Percentiles rank a stretch among this genome's conserved stretches.
Evolutionary conservation across 2,329 filamentous ascomycete species (phyloP).

Genomic region (Aspergillus glaucus): DNA sequence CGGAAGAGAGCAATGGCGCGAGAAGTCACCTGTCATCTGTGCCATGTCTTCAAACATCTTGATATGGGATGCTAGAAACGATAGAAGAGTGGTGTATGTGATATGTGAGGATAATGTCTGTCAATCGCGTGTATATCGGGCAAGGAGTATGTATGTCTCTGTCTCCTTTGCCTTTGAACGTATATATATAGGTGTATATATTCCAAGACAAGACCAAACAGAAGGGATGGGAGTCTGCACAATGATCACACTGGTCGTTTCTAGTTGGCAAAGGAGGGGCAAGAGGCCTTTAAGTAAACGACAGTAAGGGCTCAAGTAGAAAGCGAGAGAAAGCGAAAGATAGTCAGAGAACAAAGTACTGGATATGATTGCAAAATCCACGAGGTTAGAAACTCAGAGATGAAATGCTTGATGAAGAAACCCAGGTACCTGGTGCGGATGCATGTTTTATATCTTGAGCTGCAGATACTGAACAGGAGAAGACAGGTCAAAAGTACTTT

Average conservation of each 20-base stretch:
- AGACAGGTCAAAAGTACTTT: neutral
- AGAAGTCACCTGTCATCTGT: slow-evolving; percentile 21
- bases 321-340: neutral
- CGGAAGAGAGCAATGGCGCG: slow-evolving; percentile 31
- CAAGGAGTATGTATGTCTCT: slow-evolving; percentile 1
- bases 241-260: neutral
- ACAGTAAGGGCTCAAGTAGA: neutral
- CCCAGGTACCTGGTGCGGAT: slow-evolving; percentile 14
- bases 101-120: neutral
- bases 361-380: slow-evolving; percentile 15
- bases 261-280: no score
- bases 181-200: slow-evolving; percentile 11
- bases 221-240: neutral
- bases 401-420: neutral
- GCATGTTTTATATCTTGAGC: slow-evolving; percentile 31
- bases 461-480: slow-evolving; percentile 15
- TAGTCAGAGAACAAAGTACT: neutral
- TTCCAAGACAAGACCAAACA: slow-evolving; percentile 1
- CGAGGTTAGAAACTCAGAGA: slow-evolving; percentile 15
- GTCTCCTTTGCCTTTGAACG: neutral
- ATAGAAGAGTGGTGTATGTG: neutral
- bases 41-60: slow-evolving; percentile 28
- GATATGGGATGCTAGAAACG: slow-evolving; percentile 1
- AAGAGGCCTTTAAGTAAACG: no score
- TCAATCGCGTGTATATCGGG: neutral